Conservation (phyloP, 441 rosid genomes). For the Arabidopsis lyrata region DNA sequence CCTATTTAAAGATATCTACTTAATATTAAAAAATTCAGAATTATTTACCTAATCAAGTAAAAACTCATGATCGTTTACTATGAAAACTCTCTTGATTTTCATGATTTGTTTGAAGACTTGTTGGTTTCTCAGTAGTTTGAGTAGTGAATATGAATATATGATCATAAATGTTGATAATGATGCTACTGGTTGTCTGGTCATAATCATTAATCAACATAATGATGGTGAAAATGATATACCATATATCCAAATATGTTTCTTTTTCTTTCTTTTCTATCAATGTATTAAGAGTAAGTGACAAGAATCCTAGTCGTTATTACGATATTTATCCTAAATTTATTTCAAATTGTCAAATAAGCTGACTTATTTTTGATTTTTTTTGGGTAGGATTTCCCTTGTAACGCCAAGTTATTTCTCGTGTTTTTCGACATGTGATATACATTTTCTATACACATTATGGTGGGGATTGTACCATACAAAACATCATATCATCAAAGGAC, state of each 20-base stretch:
- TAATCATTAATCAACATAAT: not conserved
- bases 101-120: too few species aligned
- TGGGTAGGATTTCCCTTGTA: not conserved
- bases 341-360: not conserved
- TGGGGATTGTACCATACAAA: not conserved
- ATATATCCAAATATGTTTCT: too few species aligned
- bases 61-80: too few species aligned
- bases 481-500: slow-evolving; percentile 9
- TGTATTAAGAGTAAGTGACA: not conserved
- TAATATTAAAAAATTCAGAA: too few species aligned
- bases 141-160: too few species aligned
- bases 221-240: too few species aligned
- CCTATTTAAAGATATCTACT: too few species aligned
- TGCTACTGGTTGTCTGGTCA: too few species aligned
- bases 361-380: not conserved
- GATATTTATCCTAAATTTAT: not conserved
- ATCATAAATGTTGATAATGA: not conserved
- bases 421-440: not conserved
- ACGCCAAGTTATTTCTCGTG: not conserved
- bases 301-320: not conserved
- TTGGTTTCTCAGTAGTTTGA: too few species aligned
- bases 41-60: too few species aligned
- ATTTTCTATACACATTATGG: not conserved
- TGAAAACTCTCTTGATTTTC: too few species aligned
- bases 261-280: too few species aligned